A percentile compares a stretch with the other conserved stretches of the same genome.
Conservation (phyloP, 192 early-diverging fungal genomes). For the Mortierella alpina region DNA sequence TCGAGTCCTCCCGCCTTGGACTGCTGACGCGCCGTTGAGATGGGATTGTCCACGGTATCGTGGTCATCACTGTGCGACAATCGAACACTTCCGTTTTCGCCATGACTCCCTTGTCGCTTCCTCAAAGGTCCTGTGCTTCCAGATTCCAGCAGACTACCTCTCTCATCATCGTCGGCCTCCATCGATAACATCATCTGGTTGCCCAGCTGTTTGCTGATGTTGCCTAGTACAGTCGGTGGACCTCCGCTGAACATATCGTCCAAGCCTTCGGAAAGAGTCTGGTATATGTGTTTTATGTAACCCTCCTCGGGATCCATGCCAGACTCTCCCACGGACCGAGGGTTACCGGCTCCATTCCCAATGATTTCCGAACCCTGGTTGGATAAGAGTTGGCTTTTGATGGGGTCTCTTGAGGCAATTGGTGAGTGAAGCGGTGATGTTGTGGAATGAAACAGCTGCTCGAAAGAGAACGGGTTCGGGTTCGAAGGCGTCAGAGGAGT, state of each 20-base stretch:
- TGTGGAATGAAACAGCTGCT: slow-evolving; percentile 40
- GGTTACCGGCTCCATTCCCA: neutral
- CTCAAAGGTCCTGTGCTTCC: neutral
- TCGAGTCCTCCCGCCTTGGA: neutral
- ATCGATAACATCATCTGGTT: slow-evolving; percentile 67
- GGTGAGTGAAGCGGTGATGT: slow-evolving; percentile 26
- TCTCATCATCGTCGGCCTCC: slow-evolving; percentile 21
- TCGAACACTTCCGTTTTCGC: slow-evolving; percentile 16
- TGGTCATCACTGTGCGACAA: slow-evolving; percentile 13
- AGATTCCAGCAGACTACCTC: neutral
- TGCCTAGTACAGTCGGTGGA: slow-evolving; percentile 72
- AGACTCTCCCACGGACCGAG: slow-evolving; percentile 4
- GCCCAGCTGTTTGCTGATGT: slow-evolving; percentile 76
- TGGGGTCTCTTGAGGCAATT: neutral
- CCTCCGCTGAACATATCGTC: slow-evolving; percentile 74
- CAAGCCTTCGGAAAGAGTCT: slow-evolving; percentile 78
- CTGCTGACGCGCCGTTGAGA: neutral
- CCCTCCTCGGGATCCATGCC: slow-evolving; percentile 44
- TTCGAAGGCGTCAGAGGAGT: neutral
- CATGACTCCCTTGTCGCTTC: slow-evolving; percentile 18
- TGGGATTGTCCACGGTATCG: neutral
- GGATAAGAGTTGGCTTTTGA: neutral
- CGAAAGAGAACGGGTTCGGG: slow-evolving; percentile 36
- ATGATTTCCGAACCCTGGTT: neutral
- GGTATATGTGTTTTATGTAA: slow-evolving; percentile 75